phyloP scores from a whole-genome alignment of 1,284 basidiomycete species.

The Chalciporus sp. region DNA sequence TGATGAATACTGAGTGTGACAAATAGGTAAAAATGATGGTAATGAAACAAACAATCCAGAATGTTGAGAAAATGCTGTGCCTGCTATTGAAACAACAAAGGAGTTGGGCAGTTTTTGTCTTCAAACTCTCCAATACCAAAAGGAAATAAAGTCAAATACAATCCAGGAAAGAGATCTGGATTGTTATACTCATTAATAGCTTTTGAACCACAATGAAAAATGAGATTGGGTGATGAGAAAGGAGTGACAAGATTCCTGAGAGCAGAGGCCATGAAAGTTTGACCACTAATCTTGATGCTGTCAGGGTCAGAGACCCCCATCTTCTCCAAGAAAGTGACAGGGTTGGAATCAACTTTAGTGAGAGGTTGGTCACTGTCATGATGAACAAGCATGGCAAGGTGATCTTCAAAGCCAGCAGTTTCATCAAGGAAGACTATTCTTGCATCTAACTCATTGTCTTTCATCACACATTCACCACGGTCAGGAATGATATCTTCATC shows the following conservation, averaged over 20 bases:
- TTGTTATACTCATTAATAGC: conserved; percentile 11
- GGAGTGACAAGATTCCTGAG: background rate
- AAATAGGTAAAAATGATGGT: conserved; percentile 12
- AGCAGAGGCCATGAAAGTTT: conserved; percentile 1
- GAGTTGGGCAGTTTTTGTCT: background rate
- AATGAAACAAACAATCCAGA: conserved; percentile 7
- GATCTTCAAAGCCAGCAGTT: conserved; percentile 4
- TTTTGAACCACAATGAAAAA: background rate
- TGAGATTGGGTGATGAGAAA: background rate
- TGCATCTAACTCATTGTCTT: conserved; percentile 1
- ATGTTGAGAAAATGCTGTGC: conserved; percentile 1
- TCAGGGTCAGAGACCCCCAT: conserved; percentile 12
- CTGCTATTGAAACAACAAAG: conserved; percentile 3
- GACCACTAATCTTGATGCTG: conserved; percentile 1
- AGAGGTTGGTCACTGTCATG: background rate
- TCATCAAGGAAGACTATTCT: conserved; percentile 1
- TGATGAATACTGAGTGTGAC: conserved; percentile 6
- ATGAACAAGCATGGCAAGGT: conserved; percentile 3
- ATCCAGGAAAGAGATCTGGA: background rate
- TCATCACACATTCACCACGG: background rate
- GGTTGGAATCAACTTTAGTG: background rate
- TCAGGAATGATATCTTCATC: conserved; percentile 3
- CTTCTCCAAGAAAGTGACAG: conserved; percentile 5
- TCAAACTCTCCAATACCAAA: conserved; percentile 8
- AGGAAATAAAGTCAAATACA: conserved; percentile 7